phyloP scores from a whole-genome alignment of 1,284 basidiomycete species.

The Ustilago curta region DNA sequence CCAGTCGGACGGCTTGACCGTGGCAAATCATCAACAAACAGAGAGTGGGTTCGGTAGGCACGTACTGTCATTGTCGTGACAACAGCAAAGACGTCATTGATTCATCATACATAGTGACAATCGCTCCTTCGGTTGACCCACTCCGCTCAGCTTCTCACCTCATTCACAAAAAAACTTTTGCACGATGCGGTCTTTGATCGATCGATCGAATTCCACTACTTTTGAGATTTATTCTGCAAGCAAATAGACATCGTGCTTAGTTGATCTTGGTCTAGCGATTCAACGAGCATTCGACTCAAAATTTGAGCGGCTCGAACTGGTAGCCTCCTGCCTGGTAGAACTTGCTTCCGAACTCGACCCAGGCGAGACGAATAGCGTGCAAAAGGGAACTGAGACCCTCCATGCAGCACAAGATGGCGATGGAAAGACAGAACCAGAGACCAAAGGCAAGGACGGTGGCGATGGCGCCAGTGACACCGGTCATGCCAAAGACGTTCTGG shows the following conservation, averaged over 20 bases:
- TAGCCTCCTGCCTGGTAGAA: conserved; percentile 91
- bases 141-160: conserved; percentile 2
- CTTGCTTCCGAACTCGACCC: conserved; percentile 98
- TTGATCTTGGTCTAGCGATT: not conserved
- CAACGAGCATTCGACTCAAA: conserved; percentile 15
- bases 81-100: no score
- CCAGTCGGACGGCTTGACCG: no score
- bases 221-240: not conserved
- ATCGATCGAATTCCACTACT: not conserved
- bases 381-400: conserved; percentile 84
- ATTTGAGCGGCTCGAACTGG: conserved; percentile 68
- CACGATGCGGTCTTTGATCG: not conserved
- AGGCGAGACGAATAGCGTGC: conserved; percentile 95
- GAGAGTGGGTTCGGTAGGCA: no score
- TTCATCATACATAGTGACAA: not conserved
- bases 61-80: no score
- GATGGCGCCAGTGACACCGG: conserved; percentile 73
- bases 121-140: not conserved
- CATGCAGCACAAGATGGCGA: conserved; percentile 82
- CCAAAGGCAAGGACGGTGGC: conserved; percentile 77
- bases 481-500: conserved; percentile 67
- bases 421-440: conserved; percentile 85
- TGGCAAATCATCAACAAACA: no score
- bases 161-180: not conserved
- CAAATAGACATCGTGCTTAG: not conserved